A percentile compares a stretch with the other conserved stretches of the same genome.
These are phyloP conservation scores for Rhinocladiella similis DNA, from an alignment of 2,329 filamentous ascomycete species.

Conservation along the genomic window DNA sequence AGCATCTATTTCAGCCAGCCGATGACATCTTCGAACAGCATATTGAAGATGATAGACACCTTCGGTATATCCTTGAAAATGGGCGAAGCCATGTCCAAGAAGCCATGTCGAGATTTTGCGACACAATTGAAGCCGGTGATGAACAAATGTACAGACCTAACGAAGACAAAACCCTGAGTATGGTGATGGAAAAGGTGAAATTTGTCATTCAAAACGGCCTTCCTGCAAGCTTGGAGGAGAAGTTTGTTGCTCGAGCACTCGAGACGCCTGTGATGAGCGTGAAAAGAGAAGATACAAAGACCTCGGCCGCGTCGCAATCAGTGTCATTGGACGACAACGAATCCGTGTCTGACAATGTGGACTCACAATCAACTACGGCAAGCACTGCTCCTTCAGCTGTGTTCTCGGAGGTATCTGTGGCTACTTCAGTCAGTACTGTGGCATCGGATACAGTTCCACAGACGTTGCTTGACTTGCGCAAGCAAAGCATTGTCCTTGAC, in stretches of 20 bases:
- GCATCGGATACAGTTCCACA: constrained; percentile 36
- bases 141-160: constrained; percentile 83
- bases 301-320: constrained; percentile 29
- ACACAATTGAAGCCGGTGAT: constrained; percentile 77
- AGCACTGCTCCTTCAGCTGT: constrained; percentile 36
- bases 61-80: constrained; percentile 43
- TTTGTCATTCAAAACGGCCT: constrained; percentile 65
- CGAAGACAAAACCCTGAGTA: constrained; percentile 65
- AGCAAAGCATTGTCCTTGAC: constrained; percentile 50
- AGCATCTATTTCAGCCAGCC: constrained; percentile 47
- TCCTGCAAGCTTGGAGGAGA: constrained; percentile 80
- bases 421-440: constrained; percentile 38
- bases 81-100: constrained; percentile 54
- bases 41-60: constrained; percentile 41
- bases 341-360: constrained; percentile 17
- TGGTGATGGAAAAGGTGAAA: constrained; percentile 70
- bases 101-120: constrained; percentile 72
- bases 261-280: constrained; percentile 74
- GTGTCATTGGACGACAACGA: constrained; percentile 34
- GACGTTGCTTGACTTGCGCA: constrained; percentile 44
- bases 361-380: constrained; percentile 31
- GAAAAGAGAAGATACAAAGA: constrained; percentile 55
- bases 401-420: constrained; percentile 40
- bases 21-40: constrained; percentile 52
- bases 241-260: constrained; percentile 73